Percentiles rank a stretch among this genome's conserved stretches.
These are phyloP conservation scores for Aegilops speltoides DNA, from an alignment of 176 grass and related monocot genomes.

Conservation along the genomic window DNA sequence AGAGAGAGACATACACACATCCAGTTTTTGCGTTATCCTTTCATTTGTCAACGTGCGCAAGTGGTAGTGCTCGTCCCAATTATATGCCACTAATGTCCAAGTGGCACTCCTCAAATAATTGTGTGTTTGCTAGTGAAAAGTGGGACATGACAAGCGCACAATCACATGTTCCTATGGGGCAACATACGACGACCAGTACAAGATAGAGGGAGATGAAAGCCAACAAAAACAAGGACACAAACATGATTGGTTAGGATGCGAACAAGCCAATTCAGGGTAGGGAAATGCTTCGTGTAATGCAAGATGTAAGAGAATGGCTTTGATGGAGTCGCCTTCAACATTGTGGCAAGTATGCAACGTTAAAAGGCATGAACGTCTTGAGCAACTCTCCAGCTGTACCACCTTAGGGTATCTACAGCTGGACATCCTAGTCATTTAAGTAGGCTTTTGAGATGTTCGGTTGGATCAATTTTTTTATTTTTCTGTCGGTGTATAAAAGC, in stretches of 20 bases:
- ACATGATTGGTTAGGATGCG: not conserved
- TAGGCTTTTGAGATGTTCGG: no score
- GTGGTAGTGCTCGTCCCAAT: constrained; percentile 24
- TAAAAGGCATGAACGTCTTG: no score
- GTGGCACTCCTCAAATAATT: constrained; percentile 25
- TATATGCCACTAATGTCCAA: constrained; percentile 18
- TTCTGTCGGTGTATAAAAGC: no score
- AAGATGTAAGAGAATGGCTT: no score
- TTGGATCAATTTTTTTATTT: no score
- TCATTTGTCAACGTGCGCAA: not conserved
- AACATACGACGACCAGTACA: constrained; percentile 20
- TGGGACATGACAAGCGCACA: not conserved
- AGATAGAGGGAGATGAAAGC: not conserved
- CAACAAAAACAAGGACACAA: not conserved
- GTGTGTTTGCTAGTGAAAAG: not conserved
- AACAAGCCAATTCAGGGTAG: not conserved
- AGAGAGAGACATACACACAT: not conserved
- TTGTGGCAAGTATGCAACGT: no score
- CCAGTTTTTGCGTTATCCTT: not conserved
- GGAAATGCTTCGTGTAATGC: no score
- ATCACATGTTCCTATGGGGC: not conserved
- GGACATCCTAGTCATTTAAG: no score
- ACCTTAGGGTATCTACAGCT: no score
- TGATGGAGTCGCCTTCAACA: no score
- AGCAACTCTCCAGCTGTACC: no score